A percentile compares a stretch with the other conserved stretches of the same genome.
Evolutionary conservation across 768 basidiomycete genomes (phyloP).

Genomic region (Lepiota venenata): DNA sequence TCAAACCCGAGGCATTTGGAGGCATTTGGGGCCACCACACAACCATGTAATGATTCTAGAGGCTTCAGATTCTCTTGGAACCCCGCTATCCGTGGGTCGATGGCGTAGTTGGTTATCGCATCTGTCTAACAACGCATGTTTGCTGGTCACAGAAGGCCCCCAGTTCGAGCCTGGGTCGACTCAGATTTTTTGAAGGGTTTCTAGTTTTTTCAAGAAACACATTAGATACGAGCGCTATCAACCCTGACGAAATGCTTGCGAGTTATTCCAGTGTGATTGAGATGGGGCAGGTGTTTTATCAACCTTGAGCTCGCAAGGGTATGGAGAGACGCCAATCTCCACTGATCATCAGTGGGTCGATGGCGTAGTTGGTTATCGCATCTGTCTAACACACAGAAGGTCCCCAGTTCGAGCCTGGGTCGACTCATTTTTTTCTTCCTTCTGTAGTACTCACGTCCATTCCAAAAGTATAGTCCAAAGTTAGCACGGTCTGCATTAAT

Average conservation of each 20-base stretch:
- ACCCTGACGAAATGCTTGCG: too few species aligned
- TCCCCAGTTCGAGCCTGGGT: constrained; percentile 14
- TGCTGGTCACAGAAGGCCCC: constrained; percentile 13
- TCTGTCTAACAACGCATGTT: constrained; percentile 59
- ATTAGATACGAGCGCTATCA: too few species aligned
- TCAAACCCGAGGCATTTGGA: too few species aligned
- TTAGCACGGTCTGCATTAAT: too few species aligned
- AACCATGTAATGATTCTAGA: too few species aligned
- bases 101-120: constrained; percentile 85
- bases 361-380: constrained; percentile 85
- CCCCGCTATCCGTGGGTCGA: constrained; percentile 28
- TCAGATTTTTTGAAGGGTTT: background rate
- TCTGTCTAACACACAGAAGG: constrained; percentile 61
- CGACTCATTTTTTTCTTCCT: background rate
- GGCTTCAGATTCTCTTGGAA: background rate
- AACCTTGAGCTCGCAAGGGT: too few species aligned
- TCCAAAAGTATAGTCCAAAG: too few species aligned
- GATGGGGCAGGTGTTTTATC: too few species aligned
- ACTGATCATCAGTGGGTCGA: constrained; percentile 28
- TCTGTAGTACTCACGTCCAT: too few species aligned
- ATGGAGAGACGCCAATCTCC: background rate
- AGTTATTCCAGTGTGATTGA: too few species aligned
- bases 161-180: constrained; percentile 14
- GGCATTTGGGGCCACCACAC: too few species aligned
- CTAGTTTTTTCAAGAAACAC: too few species aligned